Base-by-base conservation (phyloP, 2,329 filamentous ascomycete species). In the Grosmannia huntii region DNA sequence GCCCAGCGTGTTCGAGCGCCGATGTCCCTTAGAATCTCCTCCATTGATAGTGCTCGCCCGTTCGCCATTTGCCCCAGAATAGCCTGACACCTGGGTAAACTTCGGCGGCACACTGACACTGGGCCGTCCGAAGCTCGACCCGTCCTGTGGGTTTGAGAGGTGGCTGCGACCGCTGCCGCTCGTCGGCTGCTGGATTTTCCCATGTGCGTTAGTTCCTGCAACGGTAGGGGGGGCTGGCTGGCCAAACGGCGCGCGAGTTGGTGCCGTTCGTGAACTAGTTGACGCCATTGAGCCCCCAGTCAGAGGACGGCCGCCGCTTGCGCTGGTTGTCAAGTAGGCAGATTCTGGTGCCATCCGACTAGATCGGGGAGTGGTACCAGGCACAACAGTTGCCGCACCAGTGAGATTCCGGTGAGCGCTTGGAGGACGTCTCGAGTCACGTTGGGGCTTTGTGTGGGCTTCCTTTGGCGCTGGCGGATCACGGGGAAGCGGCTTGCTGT, bases 211-310 rank as follows among this genome's bases (percentile, higher is more conserved):
- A 56, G 90, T 94, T 64, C 87, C 86, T 54, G 90, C 90, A 60
- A 96, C 85, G 53, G 90, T 84, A 33, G 94, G 91, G 58, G 90
- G 89, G 52, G 85, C 85, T 54, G 92, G 94, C 71, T 95, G 89
- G 63, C 89, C 89, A 70, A 97, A 96, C 59, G 88, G 86, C 69
- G 87, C 80, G 63, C 87, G 83, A 64, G 68, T 73, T 68, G 68
- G 68, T 44, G 65, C 67, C 55, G 85, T 89, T 63, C 88, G 86
- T 55, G 94, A 80, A 69, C 68, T 77, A 48, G 76, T 77, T 23
- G 86, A 87, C 60, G 83, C 79, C 77, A 92, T 83, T 2, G 90
- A 94, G 55, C 87, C 89, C 59, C 89, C 87, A 12, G 92, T 97
- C 58, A 83, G 83, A 16, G 92, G 91, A 55, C 92, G 67, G 60